Percentiles rank a stretch among this genome's conserved stretches.
These are phyloP conservation scores for Megacollybia platyphylla DNA, from an alignment of 1,284 basidiomycete genomes.

Conservation along the genomic window DNA sequence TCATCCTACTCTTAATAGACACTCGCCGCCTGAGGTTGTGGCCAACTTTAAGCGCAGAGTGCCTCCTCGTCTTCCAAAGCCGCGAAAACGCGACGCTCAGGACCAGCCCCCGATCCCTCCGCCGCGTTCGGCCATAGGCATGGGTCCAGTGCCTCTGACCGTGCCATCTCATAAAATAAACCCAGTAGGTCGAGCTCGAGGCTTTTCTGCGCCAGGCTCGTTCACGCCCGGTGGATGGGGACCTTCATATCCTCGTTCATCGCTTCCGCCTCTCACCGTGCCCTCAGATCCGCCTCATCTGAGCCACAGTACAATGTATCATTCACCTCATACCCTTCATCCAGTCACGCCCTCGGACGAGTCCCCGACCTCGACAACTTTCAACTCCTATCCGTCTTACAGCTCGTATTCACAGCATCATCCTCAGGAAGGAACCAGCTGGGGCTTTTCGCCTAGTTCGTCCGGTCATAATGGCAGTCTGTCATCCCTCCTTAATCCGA, in stretches of 20 bases:
- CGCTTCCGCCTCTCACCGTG: constrained; percentile 70
- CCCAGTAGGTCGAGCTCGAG: constrained; percentile 48
- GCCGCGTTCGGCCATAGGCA: constrained; percentile 48
- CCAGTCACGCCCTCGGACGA: constrained; percentile 30
- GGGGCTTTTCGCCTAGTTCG: constrained; percentile 12
- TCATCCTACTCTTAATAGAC: constrained; percentile 77
- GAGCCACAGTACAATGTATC: constrained; percentile 49
- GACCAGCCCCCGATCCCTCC: constrained; percentile 51
- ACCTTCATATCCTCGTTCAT: constrained; percentile 49
- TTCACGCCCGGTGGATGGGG: constrained; percentile 49
- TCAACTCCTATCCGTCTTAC: constrained; percentile 54
- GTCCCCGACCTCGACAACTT: constrained; percentile 50
- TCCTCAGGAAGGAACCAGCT: background rate
- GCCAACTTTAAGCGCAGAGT: constrained; percentile 88
- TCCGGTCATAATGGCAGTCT: constrained; percentile 59
- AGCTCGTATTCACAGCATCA: constrained; percentile 9
- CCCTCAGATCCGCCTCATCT: constrained; percentile 50
- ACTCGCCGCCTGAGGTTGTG: constrained; percentile 76
- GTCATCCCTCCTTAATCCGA: constrained; percentile 69
- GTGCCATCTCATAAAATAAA: constrained; percentile 28
- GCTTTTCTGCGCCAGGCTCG: constrained; percentile 69
- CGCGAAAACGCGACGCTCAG: constrained; percentile 59
- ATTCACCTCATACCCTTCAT: constrained; percentile 47
- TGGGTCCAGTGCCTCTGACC: constrained; percentile 39
- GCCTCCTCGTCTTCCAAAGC: constrained; percentile 79